These are phyloP conservation scores for Nakaseomyces nivariensis DNA, from an alignment of 1,139 yeast genomes.

Conservation along the genomic window DNA sequence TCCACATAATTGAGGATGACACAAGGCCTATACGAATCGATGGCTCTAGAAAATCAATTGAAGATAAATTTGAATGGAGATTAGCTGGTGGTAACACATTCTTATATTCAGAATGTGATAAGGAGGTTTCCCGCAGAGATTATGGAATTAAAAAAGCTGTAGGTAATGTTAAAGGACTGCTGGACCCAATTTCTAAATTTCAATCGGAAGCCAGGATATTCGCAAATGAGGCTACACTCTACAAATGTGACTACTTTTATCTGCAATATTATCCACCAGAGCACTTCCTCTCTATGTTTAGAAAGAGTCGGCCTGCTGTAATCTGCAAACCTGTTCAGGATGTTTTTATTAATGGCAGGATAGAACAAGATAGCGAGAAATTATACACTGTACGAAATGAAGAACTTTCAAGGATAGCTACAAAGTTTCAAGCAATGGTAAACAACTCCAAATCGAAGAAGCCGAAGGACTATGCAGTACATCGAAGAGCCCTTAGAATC, in stretches of 20 bases:
- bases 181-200: slow-evolving; percentile 8
- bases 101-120: background rate
- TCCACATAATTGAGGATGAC: background rate
- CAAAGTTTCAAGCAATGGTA: slow-evolving; percentile 5
- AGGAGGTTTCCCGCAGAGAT: background rate
- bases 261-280: slow-evolving; percentile 37
- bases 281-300: slow-evolving; percentile 36
- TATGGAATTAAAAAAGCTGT: background rate
- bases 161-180: background rate
- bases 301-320: slow-evolving; percentile 45
- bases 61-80: background rate
- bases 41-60: background rate
- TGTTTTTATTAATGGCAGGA: slow-evolving; percentile 22
- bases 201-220: slow-evolving; percentile 7
- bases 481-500: slow-evolving; percentile 34
- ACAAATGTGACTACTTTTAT: slow-evolving; percentile 28
- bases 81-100: slow-evolving; percentile 1
- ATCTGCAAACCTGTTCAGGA: slow-evolving; percentile 23
- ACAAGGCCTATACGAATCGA: background rate
- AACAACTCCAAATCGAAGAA: slow-evolving; percentile 21
- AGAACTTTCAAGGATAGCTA: slow-evolving; percentile 5
- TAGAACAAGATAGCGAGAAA: slow-evolving; percentile 4
- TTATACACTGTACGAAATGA: slow-evolving; percentile 4
- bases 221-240: slow-evolving; percentile 16
- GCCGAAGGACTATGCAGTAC: slow-evolving; percentile 35